phyloP scores from a whole-genome alignment of 1,139 yeast genomes.

The Saccharomycopsis hybrid region DNA sequence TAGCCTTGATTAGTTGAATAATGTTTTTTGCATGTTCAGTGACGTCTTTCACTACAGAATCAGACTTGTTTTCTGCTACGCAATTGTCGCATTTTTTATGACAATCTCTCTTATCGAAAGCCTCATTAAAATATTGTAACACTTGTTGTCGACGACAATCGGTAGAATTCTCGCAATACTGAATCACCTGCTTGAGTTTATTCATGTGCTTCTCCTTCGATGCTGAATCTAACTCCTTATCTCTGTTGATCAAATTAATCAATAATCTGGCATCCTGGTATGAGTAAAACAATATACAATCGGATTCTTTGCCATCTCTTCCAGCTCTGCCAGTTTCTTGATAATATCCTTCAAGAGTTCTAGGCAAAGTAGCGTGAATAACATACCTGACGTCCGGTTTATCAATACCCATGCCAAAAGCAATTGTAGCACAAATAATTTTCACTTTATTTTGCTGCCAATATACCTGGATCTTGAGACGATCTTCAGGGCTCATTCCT shows the following conservation, averaged over 20 bases:
- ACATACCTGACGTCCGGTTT: constrained; percentile 93
- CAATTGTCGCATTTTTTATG: constrained; percentile 83
- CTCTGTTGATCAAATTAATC: constrained; percentile 72
- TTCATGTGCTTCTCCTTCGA: constrained; percentile 74
- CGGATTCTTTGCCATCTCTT: constrained; percentile 78
- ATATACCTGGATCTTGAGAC: constrained; percentile 58
- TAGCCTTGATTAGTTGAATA: constrained; percentile 47
- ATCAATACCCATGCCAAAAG: constrained; percentile 99
- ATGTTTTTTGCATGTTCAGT: constrained; percentile 59
- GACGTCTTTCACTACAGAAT: constrained; percentile 56
- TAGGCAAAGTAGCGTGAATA: constrained; percentile 80
- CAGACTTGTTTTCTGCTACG: constrained; percentile 39
- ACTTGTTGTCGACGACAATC: constrained; percentile 91
- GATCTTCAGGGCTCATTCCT: constrained; percentile 76
- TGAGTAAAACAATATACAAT: constrained; percentile 75
- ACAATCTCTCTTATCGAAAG: constrained; percentile 63
- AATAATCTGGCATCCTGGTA: constrained; percentile 71
- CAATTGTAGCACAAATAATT: constrained; percentile 93
- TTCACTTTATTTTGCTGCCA: constrained; percentile 77
- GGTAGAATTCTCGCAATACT: constrained; percentile 84
- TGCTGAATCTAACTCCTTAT: constrained; percentile 53
- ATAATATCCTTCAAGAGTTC: constrained; percentile 90
- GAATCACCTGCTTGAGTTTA: constrained; percentile 76
- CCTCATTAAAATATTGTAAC: constrained; percentile 82
- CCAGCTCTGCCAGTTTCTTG: constrained; percentile 99